phyloP scores from a whole-genome alignment of 495 filamentous ascomycete genomes.

The Hyphodiscus hymeniophilus region DNA sequence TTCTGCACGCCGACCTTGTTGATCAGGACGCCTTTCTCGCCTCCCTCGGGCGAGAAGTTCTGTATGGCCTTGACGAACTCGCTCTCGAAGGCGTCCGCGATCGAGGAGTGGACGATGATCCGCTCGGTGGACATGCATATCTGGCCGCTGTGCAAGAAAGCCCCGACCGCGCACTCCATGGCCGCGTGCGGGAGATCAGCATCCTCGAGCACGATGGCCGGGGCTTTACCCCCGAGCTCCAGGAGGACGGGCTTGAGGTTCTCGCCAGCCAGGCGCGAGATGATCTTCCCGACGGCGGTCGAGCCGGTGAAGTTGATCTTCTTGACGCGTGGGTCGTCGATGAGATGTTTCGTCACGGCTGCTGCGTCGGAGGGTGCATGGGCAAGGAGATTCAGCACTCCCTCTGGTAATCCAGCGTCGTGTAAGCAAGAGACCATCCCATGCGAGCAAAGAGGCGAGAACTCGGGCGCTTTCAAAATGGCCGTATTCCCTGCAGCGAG shows the following conservation, averaged over 20 bases:
- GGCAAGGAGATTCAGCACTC: slow-evolving; percentile 50
- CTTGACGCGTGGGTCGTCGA: slow-evolving; percentile 43
- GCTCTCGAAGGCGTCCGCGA: slow-evolving; percentile 57
- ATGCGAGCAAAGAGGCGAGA: slow-evolving; percentile 68
- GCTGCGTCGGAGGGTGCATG: slow-evolving; percentile 44
- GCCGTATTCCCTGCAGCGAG: slow-evolving; percentile 75
- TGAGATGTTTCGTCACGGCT: slow-evolving; percentile 46
- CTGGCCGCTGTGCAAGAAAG: slow-evolving; percentile 61
- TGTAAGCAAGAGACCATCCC: slow-evolving; percentile 60
- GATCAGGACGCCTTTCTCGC: slow-evolving; percentile 53
- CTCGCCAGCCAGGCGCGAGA: slow-evolving; percentile 49
- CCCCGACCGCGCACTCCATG: slow-evolving; percentile 37
- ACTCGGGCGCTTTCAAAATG: slow-evolving; percentile 70
- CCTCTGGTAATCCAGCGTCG: slow-evolving; percentile 62
- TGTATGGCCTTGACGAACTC: slow-evolving; percentile 42
- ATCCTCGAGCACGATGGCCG: slow-evolving; percentile 57
- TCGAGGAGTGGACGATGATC: slow-evolving; percentile 67
- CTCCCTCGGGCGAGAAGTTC: slow-evolving; percentile 34
- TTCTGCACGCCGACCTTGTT: slow-evolving; percentile 52
- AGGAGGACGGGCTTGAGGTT: slow-evolving; percentile 59
- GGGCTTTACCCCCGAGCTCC: slow-evolving; percentile 63
- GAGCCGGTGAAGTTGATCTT: slow-evolving; percentile 66
- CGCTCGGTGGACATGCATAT: slow-evolving; percentile 91
- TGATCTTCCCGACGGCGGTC: slow-evolving; percentile 48
- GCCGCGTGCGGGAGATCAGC: slow-evolving; percentile 55